Base-by-base conservation (phyloP, 768 basidiomycete genomes). In the Ramaria rubella region DNA sequence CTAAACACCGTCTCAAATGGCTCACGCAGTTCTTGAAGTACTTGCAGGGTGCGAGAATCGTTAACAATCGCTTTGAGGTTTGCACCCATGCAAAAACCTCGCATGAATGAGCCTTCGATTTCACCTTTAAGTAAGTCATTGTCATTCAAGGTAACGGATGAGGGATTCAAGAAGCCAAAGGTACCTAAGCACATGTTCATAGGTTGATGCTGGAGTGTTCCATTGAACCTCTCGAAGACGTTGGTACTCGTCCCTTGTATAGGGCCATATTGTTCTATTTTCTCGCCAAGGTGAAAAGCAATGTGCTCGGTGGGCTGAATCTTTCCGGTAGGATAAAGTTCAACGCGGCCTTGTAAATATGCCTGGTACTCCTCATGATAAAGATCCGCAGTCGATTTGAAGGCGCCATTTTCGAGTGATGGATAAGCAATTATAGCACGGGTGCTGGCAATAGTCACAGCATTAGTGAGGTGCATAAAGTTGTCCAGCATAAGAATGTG, bases 241-340 rank as follows among this genome's bases (percentile, higher is more conserved):
- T 50, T 14, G 23, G 61, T 2, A 45, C 52, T 17, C 24, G 50
- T 57, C 1, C 62, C 57, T 46, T 69, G 68, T 0, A 51, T 36
- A 0, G 72, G 72, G 0, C 73, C 72, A 51, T 68, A 72, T 0
- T 58, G 46, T 2, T 58, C 38, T 4, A 73, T 52, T 30, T 63
- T 57, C 7, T 67, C 57, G 0, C 60, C 62, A 17, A 71, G 61
- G 55, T 75, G 72, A 7, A 70, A 61, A 2, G 69, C 64, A 6
- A 63, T 49, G 44, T 75, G 73, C 19, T 71, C 67, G 21, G 60
- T 66, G 0, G 71, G 72, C 14, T 57, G 60, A 8, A 73, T 58
- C 4, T 52, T 55, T 8, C 59, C 44, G 5, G 66, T 64, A 1
- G 59, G 62, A 55, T 63, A 74, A 1, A 73, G 56, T 0, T 38